Evolutionary conservation across 495 filamentous ascomycete species (phyloP).

Genomic region (Xylaria acuta): DNA sequence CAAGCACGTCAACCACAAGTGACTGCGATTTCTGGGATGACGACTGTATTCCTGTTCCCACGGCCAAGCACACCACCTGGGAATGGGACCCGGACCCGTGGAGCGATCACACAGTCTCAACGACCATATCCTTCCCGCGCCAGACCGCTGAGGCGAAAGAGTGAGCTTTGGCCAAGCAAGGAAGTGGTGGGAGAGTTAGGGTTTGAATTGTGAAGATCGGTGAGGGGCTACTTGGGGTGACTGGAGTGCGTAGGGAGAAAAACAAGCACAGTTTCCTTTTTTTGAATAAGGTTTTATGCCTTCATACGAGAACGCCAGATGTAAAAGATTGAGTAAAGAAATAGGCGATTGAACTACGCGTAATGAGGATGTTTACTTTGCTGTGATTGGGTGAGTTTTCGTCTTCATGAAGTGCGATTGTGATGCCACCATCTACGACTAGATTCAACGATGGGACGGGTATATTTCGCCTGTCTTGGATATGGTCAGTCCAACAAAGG

Average conservation of each 20-base stretch:
- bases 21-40: slow-evolving; percentile 20
- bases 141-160: neutral
- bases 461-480: neutral
- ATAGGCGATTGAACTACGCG: neutral
- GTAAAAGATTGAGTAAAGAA: neutral
- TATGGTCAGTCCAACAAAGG: neutral
- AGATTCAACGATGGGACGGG: neutral
- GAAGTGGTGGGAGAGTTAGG: neutral
- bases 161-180: neutral
- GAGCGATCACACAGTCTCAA: slow-evolving; percentile 9
- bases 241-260: neutral
- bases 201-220: neutral
- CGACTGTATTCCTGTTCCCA: neutral
- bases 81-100: neutral
- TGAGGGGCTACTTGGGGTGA: neutral
- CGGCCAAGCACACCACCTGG: slow-evolving; percentile 5
- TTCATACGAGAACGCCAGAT: neutral
- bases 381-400: neutral
- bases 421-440: neutral
- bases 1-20: slow-evolving; percentile 12
- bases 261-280: neutral
- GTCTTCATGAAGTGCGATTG: neutral
- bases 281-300: neutral
- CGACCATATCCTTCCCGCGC: neutral
- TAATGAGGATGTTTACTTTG: neutral